Evolutionary conservation across 495 filamentous ascomycete genomes (phyloP).

Genomic region (Penicillium subrubescens): DNA sequence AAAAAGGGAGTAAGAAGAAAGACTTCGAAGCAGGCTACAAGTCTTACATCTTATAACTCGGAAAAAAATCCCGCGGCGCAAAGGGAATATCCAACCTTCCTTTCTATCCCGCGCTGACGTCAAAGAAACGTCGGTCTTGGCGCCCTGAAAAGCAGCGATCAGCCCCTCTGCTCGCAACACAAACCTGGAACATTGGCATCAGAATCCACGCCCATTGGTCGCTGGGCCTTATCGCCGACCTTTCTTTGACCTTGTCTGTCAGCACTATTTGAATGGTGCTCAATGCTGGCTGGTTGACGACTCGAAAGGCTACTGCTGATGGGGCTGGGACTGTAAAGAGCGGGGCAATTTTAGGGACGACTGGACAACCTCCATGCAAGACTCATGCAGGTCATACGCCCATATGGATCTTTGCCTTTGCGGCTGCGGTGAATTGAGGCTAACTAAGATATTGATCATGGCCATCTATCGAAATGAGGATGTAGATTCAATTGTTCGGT

Average conservation of each 20-base stretch:
- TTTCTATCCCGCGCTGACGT: conserved; percentile 32
- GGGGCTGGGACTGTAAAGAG: background rate
- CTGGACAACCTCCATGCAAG: background rate
- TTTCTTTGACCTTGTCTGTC: background rate
- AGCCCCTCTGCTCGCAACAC: background rate
- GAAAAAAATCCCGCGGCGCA: conserved; percentile 2
- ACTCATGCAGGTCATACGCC: background rate
- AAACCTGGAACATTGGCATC: conserved; percentile 2
- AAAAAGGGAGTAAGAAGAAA: background rate
- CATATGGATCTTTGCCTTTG: background rate
- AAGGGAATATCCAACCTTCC: conserved; percentile 11
- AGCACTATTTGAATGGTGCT: conserved; percentile 1
- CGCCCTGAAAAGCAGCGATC: conserved; percentile 24
- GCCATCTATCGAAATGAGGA: background rate
- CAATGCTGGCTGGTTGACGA: background rate
- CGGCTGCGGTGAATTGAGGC: background rate
- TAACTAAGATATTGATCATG: background rate
- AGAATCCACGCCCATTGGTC: background rate
- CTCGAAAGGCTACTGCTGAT: background rate
- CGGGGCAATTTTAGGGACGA: background rate
- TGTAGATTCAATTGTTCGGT: background rate
- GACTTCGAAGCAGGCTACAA: background rate
- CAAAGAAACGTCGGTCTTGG: conserved; percentile 30
- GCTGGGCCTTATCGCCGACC: background rate
- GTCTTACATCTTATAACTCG: conserved; percentile 8